Evolutionary conservation across 2,329 filamentous ascomycete genomes (phyloP), one percentile per base, ranked within the genome.

Genomic region (Pseudocercospora eumusae): DNA sequence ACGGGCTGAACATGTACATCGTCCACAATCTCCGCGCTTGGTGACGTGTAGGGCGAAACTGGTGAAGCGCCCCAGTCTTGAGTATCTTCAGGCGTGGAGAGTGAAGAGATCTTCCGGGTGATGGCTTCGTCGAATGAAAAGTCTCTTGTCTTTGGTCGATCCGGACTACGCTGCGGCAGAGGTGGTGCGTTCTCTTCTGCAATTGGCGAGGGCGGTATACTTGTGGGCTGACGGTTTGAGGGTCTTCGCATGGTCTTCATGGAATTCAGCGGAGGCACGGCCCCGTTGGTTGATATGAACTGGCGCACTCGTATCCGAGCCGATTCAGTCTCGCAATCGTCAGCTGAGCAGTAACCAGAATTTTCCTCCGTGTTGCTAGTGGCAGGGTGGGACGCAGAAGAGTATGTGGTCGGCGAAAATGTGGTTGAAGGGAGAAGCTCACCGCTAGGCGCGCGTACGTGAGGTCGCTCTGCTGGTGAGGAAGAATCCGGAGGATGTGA

Each of bases 271-370:
- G 66, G 66, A 15, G 66, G 66, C 36, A 64, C 61, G 1, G 66
- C 66, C n/a, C 66, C 66, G 42, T 66, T 65, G 40, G 61, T 65
- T 6, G 63, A 64, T 27, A 67, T 68, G 65, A 68, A 68, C 23
- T 66, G 61, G 28, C 64, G 56, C 10, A 67, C 64, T 55, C 65
- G 56, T 25, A 61, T 57, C 49, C 64, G 62, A 11, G 58, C 65
- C 21, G 60, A 57, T 42, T 64, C 60, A 8, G 61, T 57, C 40
- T 63, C 61, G 27, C 57, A 60, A 20, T 63, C 61, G n/a, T 56
- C 57, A 40, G 57, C 54, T 27, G 61, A 63, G 45, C 42, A 57
- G 45, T 57, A 63, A 1, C 61, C 54, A 25, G 61, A 55, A 18
- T 59, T 55, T 28, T 63, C 57, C 7, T 63, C 56, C 21, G 55